Base-by-base conservation (phyloP, 2,329 filamentous ascomycete genomes). In the Beauveria scarabaeidicola region DNA sequence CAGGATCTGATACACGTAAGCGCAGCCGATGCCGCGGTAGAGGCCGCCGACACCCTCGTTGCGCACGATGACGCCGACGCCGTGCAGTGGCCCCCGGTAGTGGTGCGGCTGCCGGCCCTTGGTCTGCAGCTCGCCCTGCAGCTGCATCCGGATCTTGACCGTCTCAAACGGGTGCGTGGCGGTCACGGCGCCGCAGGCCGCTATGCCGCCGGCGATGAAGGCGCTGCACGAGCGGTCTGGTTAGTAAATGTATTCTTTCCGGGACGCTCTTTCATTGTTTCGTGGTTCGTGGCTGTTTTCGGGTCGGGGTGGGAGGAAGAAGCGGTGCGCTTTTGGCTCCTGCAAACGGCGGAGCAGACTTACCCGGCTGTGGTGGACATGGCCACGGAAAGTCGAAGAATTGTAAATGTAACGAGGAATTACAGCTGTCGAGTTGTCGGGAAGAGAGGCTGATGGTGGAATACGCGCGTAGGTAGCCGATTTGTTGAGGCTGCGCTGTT, bases 141-240 rank as follows among this genome's bases (percentile, higher is more conserved):
- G 76, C 78, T 99, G 94, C 83, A 99, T 86, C 69, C 92, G 89
- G 72, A 97, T 97, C 83, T 99, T 99, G 73, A 99, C 91, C 13
- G 93, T 97, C 77, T 99, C 94, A 77, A 97, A 97, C 60, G 92
- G 92, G 75, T 99, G 94, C 54, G 94, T 97, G 65, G 95, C 92
- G 44, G 93, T 97, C 61, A 99, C 94, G 65, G 94, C 94, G 70
- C 94, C 94, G 77, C 93, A 97, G 65, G 94, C 94, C 71, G 94
- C 94, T 70, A 99, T 89, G 72, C 94, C 94, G 72, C 94, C 94
- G 60, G 94, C 93, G 69, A 97, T 85, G 79, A 99, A 99, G 63
- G 91, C 90, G 66, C 92, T 85, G 67, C 25, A 6, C 40, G 17
- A 32, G 32, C n/a, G n/a, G 8, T 40, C 15, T 36, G 4, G 52